phyloP scores from a whole-genome alignment of 805 yeast species.

The Blastobotrys terrestris region DNA sequence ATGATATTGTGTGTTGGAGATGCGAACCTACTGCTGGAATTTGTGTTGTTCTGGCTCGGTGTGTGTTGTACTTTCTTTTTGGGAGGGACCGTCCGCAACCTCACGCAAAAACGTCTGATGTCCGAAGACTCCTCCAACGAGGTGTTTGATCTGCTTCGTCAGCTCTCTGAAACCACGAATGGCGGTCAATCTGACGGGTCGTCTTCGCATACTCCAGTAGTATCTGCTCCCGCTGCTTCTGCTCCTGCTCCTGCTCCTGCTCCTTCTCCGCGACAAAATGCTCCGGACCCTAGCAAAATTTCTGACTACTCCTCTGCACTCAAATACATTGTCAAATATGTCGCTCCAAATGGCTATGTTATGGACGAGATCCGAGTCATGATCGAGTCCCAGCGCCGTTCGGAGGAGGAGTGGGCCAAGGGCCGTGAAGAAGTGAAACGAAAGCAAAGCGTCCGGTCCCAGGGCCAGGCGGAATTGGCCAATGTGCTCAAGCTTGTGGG shows the following conservation, averaged over 20 bases:
- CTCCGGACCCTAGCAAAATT: slow-evolving; percentile 15
- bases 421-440: slow-evolving; percentile 9
- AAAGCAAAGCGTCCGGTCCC: slow-evolving; percentile 8
- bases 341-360: slow-evolving; percentile 11
- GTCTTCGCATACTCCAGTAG: not conserved
- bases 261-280: not conserved
- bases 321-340: slow-evolving; percentile 16
- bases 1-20: slow-evolving; percentile 24
- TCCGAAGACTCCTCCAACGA: not conserved
- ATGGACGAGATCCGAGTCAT: slow-evolving; percentile 11
- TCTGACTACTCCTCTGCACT: slow-evolving; percentile 17
- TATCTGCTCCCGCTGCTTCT: not conserved
- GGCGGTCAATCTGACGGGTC: not conserved
- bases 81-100: not conserved
- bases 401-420: slow-evolving; percentile 16
- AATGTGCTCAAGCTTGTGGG: slow-evolving; percentile 13
- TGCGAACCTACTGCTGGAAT: too few relatives aligned
- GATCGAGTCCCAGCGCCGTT: slow-evolving; percentile 16
- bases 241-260: not conserved
- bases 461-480: slow-evolving; percentile 10
- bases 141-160: slow-evolving; percentile 4
- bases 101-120: not conserved
- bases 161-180: slow-evolving; percentile 1
- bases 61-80: not conserved
- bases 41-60: not conserved